A percentile compares a stretch with the other conserved stretches of the same genome.
These are phyloP conservation scores for Herpetomonas samuelpessoai DNA, from an alignment of 208 protist genomes.

Conservation along the genomic window DNA sequence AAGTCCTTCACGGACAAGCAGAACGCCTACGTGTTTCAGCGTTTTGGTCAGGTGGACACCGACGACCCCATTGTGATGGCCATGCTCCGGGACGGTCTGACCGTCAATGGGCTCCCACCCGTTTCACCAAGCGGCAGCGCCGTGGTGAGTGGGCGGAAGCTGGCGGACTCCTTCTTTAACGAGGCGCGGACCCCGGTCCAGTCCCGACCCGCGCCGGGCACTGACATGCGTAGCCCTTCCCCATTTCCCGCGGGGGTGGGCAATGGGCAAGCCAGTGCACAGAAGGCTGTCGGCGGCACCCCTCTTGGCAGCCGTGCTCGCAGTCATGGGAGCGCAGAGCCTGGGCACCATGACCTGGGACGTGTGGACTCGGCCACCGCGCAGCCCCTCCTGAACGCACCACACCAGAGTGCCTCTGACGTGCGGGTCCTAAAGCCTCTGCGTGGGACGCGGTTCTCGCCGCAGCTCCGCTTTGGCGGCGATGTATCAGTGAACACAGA, in stretches of 20 bases:
- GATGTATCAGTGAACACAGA: conserved; percentile 88
- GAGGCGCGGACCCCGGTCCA: background rate
- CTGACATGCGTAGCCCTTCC: background rate
- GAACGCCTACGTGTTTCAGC: conserved; percentile 69
- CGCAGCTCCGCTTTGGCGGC: conserved; percentile 85
- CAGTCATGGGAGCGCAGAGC: background rate
- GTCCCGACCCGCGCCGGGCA: too few species aligned
- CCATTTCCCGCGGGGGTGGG: background rate
- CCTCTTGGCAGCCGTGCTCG: background rate
- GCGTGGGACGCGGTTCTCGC: conserved; percentile 65
- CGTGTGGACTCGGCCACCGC: background rate
- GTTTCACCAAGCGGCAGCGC: background rate
- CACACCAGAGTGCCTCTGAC: conserved; percentile 16
- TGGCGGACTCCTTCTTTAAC: background rate
- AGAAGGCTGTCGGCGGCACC: too few species aligned
- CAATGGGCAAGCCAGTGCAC: too few species aligned
- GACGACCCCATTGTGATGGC: conserved; percentile 13
- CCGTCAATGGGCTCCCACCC: too few species aligned
- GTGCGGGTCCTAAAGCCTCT: conserved; percentile 49
- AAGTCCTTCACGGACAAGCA: conserved; percentile 77
- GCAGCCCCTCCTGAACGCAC: background rate
- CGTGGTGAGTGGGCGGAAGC: too few species aligned
- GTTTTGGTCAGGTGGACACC: conserved; percentile 46
- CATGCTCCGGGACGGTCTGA: background rate
- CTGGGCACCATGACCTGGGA: too few species aligned